Conservation (phyloP, 768 basidiomycete genomes). For the Suillus plorans region DNA sequence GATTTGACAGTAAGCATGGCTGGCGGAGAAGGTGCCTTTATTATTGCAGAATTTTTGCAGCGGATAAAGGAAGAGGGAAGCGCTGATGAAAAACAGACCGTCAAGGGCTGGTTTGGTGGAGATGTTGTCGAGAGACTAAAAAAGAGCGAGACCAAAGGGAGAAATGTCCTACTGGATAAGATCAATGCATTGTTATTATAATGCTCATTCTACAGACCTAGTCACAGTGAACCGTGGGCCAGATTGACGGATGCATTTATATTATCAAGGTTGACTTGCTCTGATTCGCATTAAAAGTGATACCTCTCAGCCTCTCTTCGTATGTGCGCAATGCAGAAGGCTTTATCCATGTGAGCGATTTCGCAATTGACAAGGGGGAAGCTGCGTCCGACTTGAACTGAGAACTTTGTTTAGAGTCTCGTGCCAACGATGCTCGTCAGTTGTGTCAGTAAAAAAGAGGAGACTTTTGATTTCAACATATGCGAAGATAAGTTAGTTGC, state of each 20-base stretch:
- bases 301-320: neutral
- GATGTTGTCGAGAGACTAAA: conserved; percentile 49
- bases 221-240: neutral
- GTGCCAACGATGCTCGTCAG: neutral
- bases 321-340: neutral
- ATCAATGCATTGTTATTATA: conserved; percentile 32
- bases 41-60: conserved; percentile 72
- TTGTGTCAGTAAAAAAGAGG: neutral
- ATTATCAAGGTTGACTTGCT: neutral
- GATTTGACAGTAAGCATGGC: conserved; percentile 56
- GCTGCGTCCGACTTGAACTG: neutral
- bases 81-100: conserved; percentile 38
- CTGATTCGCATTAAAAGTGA: neutral
- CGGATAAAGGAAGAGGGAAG: conserved; percentile 46
- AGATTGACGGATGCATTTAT: neutral
- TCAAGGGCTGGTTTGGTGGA: conserved; percentile 60
- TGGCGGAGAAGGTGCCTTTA: conserved; percentile 65
- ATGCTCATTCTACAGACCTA: neutral
- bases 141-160: conserved; percentile 65
- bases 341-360: neutral
- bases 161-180: conserved; percentile 65
- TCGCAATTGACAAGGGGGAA: neutral
- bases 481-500: neutral
- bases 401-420: neutral
- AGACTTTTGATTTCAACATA: neutral